Conservation (phyloP, 2,329 filamentous ascomycete species). For the Myriosclerotinia curreyana region DNA sequence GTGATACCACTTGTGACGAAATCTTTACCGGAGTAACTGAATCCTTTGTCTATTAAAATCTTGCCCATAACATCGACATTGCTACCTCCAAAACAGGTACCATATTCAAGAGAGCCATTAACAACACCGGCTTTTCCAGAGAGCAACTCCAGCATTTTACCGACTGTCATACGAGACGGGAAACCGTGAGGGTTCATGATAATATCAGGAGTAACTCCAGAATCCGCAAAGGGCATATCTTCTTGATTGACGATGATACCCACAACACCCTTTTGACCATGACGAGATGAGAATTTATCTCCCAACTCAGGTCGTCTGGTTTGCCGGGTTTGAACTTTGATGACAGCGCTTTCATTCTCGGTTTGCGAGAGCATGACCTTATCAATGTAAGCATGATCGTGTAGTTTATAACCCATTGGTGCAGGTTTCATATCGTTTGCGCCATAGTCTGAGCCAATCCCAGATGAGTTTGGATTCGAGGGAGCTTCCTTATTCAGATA, state of each 20-base stretch:
- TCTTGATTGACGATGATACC: constrained; percentile 96
- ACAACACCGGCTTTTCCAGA: constrained; percentile 92
- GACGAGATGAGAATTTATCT: constrained; percentile 97
- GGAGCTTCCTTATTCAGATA: constrained; percentile 91
- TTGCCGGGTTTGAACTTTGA: constrained; percentile 96
- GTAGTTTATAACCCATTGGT: constrained; percentile 74
- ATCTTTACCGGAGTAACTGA: constrained; percentile 96
- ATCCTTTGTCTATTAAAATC: constrained; percentile 81
- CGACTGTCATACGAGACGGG: constrained; percentile 98
- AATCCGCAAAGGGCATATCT: constrained; percentile 93
- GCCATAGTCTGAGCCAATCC: constrained; percentile 64
- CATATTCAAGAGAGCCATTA: constrained; percentile 81
- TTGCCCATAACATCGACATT: constrained; percentile 87
- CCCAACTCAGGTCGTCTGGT: constrained; percentile 91
- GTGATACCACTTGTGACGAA: constrained; percentile 95
- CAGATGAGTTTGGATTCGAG: constrained; percentile 69
- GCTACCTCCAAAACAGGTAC: constrained; percentile 79
- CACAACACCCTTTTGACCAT: constrained; percentile 97
- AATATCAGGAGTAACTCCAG: constrained; percentile 90
- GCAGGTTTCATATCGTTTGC: constrained; percentile 62
- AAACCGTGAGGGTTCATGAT: constrained; percentile 99
- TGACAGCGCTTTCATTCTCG: constrained; percentile 77
- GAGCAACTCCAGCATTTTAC: constrained; percentile 92
- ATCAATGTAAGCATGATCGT: constrained; percentile 86
- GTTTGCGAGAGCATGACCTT: constrained; percentile 93